A percentile compares a stretch with the other conserved stretches of the same genome.
Conservation (phyloP, 2,329 filamentous ascomycete species). For the Capronia coronata region DNA sequence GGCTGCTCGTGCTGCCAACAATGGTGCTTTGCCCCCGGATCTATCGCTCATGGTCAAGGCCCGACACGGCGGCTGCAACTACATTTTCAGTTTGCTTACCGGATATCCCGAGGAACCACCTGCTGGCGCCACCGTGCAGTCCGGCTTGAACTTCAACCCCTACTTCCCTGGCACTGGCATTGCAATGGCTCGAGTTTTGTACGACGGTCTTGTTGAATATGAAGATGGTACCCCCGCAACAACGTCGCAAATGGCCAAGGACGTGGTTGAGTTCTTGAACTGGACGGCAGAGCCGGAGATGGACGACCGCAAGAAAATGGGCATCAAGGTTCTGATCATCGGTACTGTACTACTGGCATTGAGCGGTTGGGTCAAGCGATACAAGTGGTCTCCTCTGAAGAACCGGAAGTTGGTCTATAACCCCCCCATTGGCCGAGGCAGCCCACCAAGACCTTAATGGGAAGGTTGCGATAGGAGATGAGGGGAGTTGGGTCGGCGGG, state of each 20-base stretch:
- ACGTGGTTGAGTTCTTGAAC: conserved; percentile 97
- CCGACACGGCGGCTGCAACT: conserved; percentile 94
- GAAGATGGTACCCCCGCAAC: conserved; percentile 92
- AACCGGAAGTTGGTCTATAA: conserved; percentile 87
- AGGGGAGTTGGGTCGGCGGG: not conserved
- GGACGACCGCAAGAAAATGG: conserved; percentile 99
- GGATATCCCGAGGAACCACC: conserved; percentile 96
- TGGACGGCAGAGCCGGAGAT: conserved; percentile 98
- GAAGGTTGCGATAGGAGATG: not conserved
- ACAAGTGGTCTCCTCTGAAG: conserved; percentile 98
- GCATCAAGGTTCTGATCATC: conserved; percentile 87
- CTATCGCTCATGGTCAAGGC: conserved; percentile 96
- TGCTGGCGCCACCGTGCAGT: conserved; percentile 74
- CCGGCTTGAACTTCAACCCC: conserved; percentile 98
- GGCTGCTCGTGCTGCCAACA: conserved; percentile 95
- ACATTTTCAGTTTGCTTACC: conserved; percentile 94
- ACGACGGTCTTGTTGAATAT: conserved; percentile 95
- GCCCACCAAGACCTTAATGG: not conserved
- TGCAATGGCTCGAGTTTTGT: conserved; percentile 96
- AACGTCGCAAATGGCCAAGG: conserved; percentile 99
- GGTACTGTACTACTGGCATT: conserved; percentile 72
- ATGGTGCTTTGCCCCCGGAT: conserved; percentile 94
- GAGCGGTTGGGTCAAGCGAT: conserved; percentile 97
- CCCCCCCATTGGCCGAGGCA: conserved; percentile 33
- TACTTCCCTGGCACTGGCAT: conserved; percentile 98